Percentiles rank a stretch among this genome's conserved stretches.
Evolutionary conservation across 495 filamentous ascomycete genomes (phyloP).

Genomic region (Penicillium cosmopolitanum): DNA sequence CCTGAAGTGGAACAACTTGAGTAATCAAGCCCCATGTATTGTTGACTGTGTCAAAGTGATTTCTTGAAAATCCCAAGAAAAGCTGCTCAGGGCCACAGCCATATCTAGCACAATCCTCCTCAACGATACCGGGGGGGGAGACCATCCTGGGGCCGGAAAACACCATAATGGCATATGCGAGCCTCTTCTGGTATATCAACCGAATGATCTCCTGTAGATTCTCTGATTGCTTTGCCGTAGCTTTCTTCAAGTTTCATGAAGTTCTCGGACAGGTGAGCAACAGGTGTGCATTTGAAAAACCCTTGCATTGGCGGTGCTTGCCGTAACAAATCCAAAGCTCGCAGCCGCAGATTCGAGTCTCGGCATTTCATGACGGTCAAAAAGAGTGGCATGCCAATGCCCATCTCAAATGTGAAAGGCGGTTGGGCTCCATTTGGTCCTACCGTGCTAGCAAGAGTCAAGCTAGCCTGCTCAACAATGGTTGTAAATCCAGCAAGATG

Average conservation of each 20-base stretch:
- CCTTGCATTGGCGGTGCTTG: constrained; percentile 30
- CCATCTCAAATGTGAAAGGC: constrained; percentile 37
- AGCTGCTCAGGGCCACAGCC: constrained; percentile 22
- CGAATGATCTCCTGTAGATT: not conserved
- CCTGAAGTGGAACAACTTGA: constrained; percentile 24
- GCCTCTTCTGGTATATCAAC: constrained; percentile 34
- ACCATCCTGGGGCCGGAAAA: constrained; percentile 30
- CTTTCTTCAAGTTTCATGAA: constrained; percentile 31
- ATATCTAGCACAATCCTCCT: constrained; percentile 23
- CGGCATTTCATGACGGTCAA: constrained; percentile 36
- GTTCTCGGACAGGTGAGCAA: constrained; percentile 16
- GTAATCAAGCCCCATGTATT: constrained; percentile 23
- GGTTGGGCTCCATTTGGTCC: constrained; percentile 30
- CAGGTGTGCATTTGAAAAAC: constrained; percentile 25
- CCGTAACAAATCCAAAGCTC: constrained; percentile 30
- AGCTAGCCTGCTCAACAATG: constrained; percentile 33
- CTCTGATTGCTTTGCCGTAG: constrained; percentile 1
- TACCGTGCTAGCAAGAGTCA: constrained; percentile 18
- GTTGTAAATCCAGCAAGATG: constrained; percentile 27
- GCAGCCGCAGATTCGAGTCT: constrained; percentile 27
- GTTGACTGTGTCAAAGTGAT: constrained; percentile 18
- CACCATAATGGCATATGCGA: constrained; percentile 27
- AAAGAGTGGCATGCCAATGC: constrained; percentile 29
- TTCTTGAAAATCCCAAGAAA: constrained; percentile 27
- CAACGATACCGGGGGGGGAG: constrained; percentile 18